phyloP scores from a whole-genome alignment of 805 yeast species.

The Diddensiella caesifluorescens region DNA sequence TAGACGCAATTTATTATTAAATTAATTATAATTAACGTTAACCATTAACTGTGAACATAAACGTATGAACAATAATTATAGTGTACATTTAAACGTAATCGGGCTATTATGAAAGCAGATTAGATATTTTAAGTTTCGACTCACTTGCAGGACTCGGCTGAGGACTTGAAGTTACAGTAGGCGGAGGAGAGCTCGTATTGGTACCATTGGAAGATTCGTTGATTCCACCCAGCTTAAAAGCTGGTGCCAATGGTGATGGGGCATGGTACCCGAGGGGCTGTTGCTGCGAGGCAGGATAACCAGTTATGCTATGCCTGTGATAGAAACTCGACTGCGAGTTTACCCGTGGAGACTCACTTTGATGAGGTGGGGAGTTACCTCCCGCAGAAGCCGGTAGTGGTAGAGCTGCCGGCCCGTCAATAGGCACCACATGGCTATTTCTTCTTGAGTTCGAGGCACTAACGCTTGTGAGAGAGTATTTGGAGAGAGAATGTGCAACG shows the following conservation, averaged over 20 bases:
- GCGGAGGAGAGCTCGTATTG: neutral
- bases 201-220: neutral
- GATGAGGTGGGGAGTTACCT: conserved; percentile 1
- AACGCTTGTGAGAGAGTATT: conserved; percentile 22
- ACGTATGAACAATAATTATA: neutral
- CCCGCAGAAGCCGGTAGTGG: conserved; percentile 7
- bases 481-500: conserved; percentile 21
- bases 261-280: neutral
- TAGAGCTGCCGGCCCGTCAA: neutral
- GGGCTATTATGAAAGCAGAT: conserved; percentile 20
- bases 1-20: conserved; percentile 2
- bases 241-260: conserved; percentile 5
- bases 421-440: conserved; percentile 15
- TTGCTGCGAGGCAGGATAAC: conserved; percentile 8
- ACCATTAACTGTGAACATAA: conserved; percentile 1
- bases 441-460: conserved; percentile 22
- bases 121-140: conserved; percentile 21
- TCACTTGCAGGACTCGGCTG: conserved; percentile 3
- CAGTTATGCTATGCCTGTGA: conserved; percentile 13
- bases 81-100: neutral
- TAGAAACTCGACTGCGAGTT: conserved; percentile 5
- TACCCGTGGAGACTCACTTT: conserved; percentile 7
- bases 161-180: neutral
- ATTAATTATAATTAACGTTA: conserved; percentile 5
- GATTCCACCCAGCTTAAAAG: neutral